phyloP scores from a whole-genome alignment of 306 rosid species.

The Quercus glauca region DNA sequence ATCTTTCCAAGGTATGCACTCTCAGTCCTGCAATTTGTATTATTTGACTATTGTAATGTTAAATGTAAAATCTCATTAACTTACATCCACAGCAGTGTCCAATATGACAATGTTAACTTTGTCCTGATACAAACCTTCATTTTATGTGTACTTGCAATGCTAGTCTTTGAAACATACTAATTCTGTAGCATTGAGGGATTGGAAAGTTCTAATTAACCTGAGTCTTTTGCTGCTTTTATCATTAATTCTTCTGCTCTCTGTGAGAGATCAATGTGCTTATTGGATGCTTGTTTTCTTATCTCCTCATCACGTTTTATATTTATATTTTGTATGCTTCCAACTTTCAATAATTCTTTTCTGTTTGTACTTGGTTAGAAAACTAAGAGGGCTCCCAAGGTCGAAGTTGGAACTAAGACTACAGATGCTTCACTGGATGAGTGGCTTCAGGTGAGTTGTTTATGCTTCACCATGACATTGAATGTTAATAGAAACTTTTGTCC shows the following conservation, averaged over 20 bases:
- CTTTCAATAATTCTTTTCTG: background rate
- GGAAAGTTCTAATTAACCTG: background rate
- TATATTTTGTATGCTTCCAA: constrained; percentile 7
- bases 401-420: constrained; percentile 76
- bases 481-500: background rate
- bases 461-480: background rate
- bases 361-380: constrained; percentile 58
- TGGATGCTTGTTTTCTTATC: background rate
- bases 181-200: background rate
- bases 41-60: background rate
- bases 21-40: background rate
- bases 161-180: background rate
- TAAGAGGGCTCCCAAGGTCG: constrained; percentile 88
- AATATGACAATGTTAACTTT: background rate
- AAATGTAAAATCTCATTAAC: background rate
- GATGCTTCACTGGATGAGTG: constrained; percentile 88
- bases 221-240: background rate
- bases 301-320: background rate
- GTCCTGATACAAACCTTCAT: background rate
- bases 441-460: constrained; percentile 70
- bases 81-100: background rate
- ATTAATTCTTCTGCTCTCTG: background rate
- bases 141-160: background rate
- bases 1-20: constrained; percentile 71
- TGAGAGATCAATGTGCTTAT: background rate